Base-by-base conservation (phyloP, 345 rosid genomes). In the Adansonia digitata region DNA sequence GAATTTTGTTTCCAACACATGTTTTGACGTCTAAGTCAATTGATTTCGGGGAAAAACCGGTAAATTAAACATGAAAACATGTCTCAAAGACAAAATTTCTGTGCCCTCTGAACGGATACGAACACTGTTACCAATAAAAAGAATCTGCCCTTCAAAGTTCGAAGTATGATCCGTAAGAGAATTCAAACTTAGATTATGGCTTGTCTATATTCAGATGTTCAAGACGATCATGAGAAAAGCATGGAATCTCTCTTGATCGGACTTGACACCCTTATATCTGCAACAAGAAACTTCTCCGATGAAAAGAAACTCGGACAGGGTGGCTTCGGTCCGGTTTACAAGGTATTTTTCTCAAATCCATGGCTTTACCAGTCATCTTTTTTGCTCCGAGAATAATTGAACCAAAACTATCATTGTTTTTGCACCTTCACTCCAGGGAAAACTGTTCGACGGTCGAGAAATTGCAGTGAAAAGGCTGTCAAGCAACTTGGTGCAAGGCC, bases 241-340 rank as follows among this genome's bases (percentile, higher is more conserved):
- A 46, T 9, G 42, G 81, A 79, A 31, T 74, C 86, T 7, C 81
- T 85, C 52, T 11, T 71, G 31, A 71, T 85, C 48, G 79, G 79
- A 31, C 74, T 83, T 9, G 45, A 79, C 15, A 51, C 75, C 12
- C 73, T 87, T 14, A 78, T 69, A 73, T 74, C 7, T 24, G 90
- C 84, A 40, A 87, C 86, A 3, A 22, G 75, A 9, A 67, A 81
- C 55, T 87, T 86, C 74, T 83, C 84, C 4, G 74, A 67, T 7
- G 61, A 48, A 26, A 8, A 78, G 24, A 82, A 82, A 69, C 85
- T 85, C 4, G 90, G 88, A 17, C 39, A 67, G 34, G 72, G 55
- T 17, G 72, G 57, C 20, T 69, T 69, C 2, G 60, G 60, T 51
- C 73, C 73, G 0, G 61, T 69, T 49, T 69, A n/a, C 60, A 69